A percentile compares a stretch with the other conserved stretches of the same genome.
Conservation (phyloP, 371 early-diverging fungal species). For the Fennellomyces sp. region DNA sequence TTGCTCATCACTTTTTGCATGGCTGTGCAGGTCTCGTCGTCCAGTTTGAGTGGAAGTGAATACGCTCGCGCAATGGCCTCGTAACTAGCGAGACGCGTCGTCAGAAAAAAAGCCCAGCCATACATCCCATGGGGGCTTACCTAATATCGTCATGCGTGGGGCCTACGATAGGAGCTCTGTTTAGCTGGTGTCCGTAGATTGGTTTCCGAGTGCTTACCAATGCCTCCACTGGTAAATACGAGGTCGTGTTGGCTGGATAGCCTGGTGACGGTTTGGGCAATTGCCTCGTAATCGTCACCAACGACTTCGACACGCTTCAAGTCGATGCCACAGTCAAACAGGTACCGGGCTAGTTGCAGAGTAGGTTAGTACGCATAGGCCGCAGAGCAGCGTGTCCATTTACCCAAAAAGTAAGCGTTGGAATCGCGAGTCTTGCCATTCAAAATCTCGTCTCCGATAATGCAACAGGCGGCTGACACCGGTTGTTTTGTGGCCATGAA, state of each 20-base stretch:
- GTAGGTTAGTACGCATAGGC: not conserved
- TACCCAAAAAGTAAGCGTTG: conserved; percentile 57
- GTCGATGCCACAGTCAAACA: conserved; percentile 65
- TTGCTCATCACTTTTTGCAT: conserved; percentile 47
- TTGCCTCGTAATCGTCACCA: conserved; percentile 56
- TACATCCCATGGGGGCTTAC: not conserved
- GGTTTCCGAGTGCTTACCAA: conserved; percentile 35
- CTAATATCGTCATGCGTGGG: conserved; percentile 75
- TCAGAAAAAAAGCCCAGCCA: too few relatives aligned
- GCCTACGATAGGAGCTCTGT: conserved; percentile 7
- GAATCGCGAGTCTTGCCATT: conserved; percentile 75
- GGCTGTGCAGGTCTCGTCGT: conserved; percentile 55
- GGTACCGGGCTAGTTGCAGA: conserved; percentile 28
- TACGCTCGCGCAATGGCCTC: conserved; percentile 68
- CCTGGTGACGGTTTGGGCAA: conserved; percentile 53
- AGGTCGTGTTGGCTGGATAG: conserved; percentile 56
- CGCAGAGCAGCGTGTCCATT: not conserved
- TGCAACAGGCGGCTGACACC: conserved; percentile 39
- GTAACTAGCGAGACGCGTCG: too few relatives aligned
- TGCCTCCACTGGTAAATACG: conserved; percentile 78
- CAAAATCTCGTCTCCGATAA: conserved; percentile 73
- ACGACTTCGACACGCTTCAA: conserved; percentile 64
- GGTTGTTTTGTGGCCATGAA: not conserved
- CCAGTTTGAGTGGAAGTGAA: conserved; percentile 45
- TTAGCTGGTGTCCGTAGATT: not conserved